Evolutionary conservation across 306 rosid species (phyloP), one percentile per base, ranked within the genome.

Genomic region (Luffa aegyptiaca): DNA sequence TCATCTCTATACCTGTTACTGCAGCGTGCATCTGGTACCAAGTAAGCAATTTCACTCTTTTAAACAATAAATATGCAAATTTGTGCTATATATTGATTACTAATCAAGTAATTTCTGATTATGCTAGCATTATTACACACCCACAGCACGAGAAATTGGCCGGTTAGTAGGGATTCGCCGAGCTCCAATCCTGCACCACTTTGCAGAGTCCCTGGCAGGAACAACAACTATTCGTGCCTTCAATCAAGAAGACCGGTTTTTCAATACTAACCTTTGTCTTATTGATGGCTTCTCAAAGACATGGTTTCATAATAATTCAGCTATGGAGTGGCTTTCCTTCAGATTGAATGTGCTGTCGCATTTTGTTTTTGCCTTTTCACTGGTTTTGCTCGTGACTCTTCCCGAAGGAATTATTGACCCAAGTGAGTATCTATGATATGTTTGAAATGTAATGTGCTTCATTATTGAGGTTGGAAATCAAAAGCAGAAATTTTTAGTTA

Each of bases 271-370:
- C 83, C 88, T 94, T 59, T 58, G 59, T 39, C 97, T 90, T 77
- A 85, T 92, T 75, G 97, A 94, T 87, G 80, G 73, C 64, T 86
- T 84, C 86, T 91, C 98, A 26, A 91, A 85, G 79, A 95, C 98
- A 26, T 94, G 98, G 98, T 92, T 94, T 83, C 95, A 94, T 72
- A 94, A 91, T 46, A 81, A 84, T 17, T 89, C 98, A 42, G 97
- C 94, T 41, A 91, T 94, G 98, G 98, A 92, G 80, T 94, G 98
- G 98, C 97, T 92, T 46, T 92, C 97, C 78, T 94, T 83, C 90
- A 88, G 98, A 86, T 79, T 94, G 77, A 94, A 94, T 75, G 39
- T 92, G 53, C 91, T 94, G 12, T 94, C 98, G 12, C 93, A 95
- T 84, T 95, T 95, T 76, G 96, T 95, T 52, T 95, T 95, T 70